These are phyloP conservation scores for Curvularia sp. DNA, from an alignment of 2,329 filamentous ascomycete species.

Conservation along the genomic window DNA sequence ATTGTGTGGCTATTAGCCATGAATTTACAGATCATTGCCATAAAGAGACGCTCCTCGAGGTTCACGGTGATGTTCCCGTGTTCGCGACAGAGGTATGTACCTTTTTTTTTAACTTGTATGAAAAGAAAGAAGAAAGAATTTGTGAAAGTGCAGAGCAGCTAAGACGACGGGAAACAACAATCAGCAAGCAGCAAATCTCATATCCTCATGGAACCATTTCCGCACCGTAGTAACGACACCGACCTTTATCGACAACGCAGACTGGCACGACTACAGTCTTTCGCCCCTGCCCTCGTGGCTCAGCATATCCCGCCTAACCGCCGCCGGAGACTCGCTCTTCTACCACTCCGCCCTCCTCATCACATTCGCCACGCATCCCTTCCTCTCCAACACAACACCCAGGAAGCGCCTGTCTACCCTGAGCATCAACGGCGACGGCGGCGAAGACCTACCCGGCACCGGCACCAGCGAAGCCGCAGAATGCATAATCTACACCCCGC, in stretches of 20 bases:
- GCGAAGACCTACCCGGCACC: conserved; percentile 24
- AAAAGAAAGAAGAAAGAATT: no score
- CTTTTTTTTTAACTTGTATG: background rate
- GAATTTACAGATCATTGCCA: conserved; percentile 76
- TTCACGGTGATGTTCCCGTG: conserved; percentile 63
- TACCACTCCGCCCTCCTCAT: conserved; percentile 67
- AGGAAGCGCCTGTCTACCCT: conserved; percentile 42
- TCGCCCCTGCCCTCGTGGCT: conserved; percentile 65
- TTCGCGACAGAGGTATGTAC: conserved; percentile 61
- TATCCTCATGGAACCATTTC: conserved; percentile 68
- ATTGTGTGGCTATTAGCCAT: conserved; percentile 67
- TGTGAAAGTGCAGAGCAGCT: background rate
- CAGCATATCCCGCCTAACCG: conserved; percentile 65
- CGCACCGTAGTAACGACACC: conserved; percentile 61
- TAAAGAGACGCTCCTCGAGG: conserved; percentile 64
- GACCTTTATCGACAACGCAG: conserved; percentile 52
- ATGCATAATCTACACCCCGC: conserved; percentile 69
- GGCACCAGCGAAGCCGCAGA: conserved; percentile 52
- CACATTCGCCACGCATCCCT: conserved; percentile 56
- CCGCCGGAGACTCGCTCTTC: conserved; percentile 62
- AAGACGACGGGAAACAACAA: background rate
- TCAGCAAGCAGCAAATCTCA: conserved; percentile 64
- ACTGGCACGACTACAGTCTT: conserved; percentile 58
- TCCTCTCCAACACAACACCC: conserved; percentile 35
- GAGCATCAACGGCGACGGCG: conserved; percentile 42